Conservation (phyloP, 1,284 basidiomycete genomes). For the Neotropicomus parvogracilis region DNA sequence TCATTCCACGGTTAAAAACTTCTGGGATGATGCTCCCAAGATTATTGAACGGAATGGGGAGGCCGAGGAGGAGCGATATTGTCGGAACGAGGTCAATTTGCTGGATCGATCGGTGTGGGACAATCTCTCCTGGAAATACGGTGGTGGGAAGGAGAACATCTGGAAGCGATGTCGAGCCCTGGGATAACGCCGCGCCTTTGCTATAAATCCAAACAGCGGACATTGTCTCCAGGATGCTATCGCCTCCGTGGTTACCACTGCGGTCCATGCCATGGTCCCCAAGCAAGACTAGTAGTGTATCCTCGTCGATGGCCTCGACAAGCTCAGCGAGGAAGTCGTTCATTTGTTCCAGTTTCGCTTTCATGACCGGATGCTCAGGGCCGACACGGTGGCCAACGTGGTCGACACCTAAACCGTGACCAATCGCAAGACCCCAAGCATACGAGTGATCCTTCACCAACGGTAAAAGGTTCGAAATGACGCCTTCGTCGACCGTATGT, state of each 20-base stretch:
- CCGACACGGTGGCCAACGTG: slow-evolving; percentile 95
- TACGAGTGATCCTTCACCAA: slow-evolving; percentile 33
- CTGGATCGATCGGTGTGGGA: slow-evolving; percentile 67
- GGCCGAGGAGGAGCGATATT: slow-evolving; percentile 84
- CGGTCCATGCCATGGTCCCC: slow-evolving; percentile 99
- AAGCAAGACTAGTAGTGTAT: slow-evolving; percentile 87
- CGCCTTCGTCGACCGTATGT: slow-evolving; percentile 92
- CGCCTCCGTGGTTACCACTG: slow-evolving; percentile 94
- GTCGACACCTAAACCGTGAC: slow-evolving; percentile 96
- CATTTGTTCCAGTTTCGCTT: slow-evolving; percentile 83
- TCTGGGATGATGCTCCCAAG: slow-evolving; percentile 92
- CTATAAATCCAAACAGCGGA: slow-evolving; percentile 92
- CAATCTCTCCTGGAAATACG: slow-evolving; percentile 58
- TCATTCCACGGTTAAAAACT: slow-evolving; percentile 58
- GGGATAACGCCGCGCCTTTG: slow-evolving; percentile 51
- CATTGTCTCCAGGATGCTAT: slow-evolving; percentile 82
- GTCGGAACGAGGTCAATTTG: slow-evolving; percentile 96
- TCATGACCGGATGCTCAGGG: slow-evolving; percentile 85
- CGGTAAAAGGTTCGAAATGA: slow-evolving; percentile 81
- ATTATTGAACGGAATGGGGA: slow-evolving; percentile 95
- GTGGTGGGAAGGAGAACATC: slow-evolving; percentile 48
- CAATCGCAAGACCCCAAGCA: slow-evolving; percentile 84
- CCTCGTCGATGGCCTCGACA: slow-evolving; percentile 64
- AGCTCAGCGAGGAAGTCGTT: slow-evolving; percentile 73
- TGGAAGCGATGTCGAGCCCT: slow-evolving; percentile 38